A percentile compares a stretch with the other conserved stretches of the same genome.
phyloP scores from a whole-genome alignment of 306 rosid species.

The Quercus suber region DNA sequence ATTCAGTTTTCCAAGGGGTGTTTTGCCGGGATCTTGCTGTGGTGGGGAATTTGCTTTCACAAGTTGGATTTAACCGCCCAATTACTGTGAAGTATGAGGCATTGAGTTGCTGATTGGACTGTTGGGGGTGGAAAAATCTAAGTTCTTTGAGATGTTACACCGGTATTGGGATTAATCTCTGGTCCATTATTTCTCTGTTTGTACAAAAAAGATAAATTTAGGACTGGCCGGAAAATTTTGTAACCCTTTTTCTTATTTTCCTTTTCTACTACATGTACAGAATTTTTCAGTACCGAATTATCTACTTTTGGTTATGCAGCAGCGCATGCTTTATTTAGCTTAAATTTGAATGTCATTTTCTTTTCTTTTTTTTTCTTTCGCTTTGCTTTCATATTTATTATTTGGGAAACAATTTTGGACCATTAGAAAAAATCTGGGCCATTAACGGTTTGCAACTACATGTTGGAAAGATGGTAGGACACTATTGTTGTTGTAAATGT shows the following conservation, averaged over 20 bases:
- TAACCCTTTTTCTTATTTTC: slow-evolving; percentile 30
- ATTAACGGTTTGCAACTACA: too few relatives aligned
- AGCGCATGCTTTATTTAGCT: neutral
- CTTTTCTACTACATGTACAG: slow-evolving; percentile 54
- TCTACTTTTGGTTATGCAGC: neutral
- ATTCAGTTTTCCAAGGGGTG: slow-evolving; percentile 67
- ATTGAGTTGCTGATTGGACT: slow-evolving; percentile 60
- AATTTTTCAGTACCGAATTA: slow-evolving; percentile 31
- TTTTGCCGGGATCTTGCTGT: slow-evolving; percentile 84
- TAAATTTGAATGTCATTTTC: neutral
- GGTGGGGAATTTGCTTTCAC: slow-evolving; percentile 80
- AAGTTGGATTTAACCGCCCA: slow-evolving; percentile 72
- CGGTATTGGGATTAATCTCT: slow-evolving; percentile 37
- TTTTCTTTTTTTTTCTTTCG: neutral
- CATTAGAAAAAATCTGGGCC: too few relatives aligned
- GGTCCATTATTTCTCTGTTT: slow-evolving; percentile 31
- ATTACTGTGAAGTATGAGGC: slow-evolving; percentile 87
- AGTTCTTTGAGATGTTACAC: slow-evolving; percentile 27
- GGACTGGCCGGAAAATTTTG: slow-evolving; percentile 78
- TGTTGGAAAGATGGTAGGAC: neutral
- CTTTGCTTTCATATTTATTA: too few relatives aligned
- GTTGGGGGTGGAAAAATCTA: slow-evolving; percentile 7
- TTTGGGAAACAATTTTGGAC: neutral
- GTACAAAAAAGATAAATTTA: slow-evolving; percentile 44
- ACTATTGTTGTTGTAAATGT: neutral